Evolutionary conservation across 1,284 basidiomycete species (phyloP).

Genomic region (Cutaneotrichosporon sp.): DNA sequence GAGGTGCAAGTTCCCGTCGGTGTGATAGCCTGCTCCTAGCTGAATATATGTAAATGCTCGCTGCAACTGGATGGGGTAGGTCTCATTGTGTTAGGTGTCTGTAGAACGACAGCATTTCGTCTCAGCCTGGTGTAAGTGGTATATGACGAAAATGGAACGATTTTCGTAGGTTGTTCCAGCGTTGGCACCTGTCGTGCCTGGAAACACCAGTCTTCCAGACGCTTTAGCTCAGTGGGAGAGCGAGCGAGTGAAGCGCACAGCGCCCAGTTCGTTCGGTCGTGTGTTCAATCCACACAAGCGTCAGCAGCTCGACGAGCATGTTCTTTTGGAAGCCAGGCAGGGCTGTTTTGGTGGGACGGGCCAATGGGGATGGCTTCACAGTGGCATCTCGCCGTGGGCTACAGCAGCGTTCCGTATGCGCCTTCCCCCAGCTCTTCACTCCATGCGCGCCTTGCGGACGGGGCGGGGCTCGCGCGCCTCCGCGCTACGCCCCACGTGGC

Average conservation of each 20-base stretch:
- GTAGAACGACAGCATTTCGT: too few species aligned
- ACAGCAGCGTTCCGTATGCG: neutral
- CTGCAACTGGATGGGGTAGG: too few species aligned
- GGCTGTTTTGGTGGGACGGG: too few species aligned
- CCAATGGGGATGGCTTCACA: neutral
- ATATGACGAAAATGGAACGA: too few species aligned
- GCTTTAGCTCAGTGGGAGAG: slow-evolving; percentile 2
- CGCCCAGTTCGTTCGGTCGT: neutral
- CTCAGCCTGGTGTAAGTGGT: too few species aligned
- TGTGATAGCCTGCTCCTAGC: too few species aligned
- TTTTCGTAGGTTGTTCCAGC: too few species aligned
- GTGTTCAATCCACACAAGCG: slow-evolving; percentile 2
- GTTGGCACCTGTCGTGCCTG: too few species aligned
- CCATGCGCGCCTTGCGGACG: neutral
- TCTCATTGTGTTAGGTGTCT: too few species aligned
- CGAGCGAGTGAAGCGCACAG: neutral
- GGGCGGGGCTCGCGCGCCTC: neutral
- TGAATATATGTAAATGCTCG: too few species aligned
- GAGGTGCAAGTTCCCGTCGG: too few species aligned
- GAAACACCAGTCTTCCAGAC: neutral
- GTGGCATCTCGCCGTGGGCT: neutral
- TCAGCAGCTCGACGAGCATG: neutral
- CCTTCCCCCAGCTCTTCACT: neutral
- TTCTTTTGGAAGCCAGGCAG: neutral
- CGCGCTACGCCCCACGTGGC: neutral